Evolutionary conservation across 768 basidiomycete species (phyloP), one percentile per base, ranked within the genome.

Genomic region (Fibroporia radiculosa): DNA sequence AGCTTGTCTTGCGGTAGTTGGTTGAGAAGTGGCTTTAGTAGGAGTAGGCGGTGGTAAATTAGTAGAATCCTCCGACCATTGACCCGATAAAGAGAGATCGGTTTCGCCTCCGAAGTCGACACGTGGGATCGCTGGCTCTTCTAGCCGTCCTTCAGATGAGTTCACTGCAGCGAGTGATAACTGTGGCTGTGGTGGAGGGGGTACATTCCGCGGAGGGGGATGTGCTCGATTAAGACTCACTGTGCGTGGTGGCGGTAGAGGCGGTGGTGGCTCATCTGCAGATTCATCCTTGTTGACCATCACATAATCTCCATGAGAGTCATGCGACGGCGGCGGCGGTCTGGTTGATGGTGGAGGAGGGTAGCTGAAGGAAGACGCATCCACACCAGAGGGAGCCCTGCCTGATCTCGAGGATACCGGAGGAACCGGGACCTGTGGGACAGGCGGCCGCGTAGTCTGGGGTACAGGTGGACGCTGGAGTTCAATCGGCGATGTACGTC

Each of bases 1-100:
- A 41, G 19, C 20, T 43, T 51, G 24, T 42, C 51, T 39, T 35
- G 18, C 14, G 24, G n/a, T 4, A 42, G 45, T 34, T 24, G 45
- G 19, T 13, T 18, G n/a, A 44, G 44, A 23, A 33, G 45, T 24
- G 16, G 35, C 22, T 24, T 47, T 23, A 26, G 45, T 33, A 29
- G 66, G 58, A 6, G 58, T 43, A 13, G 61, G 47, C 7, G 63
- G 58, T 6, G 60, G 62, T 38, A 69, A 66, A 11, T 62, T 52
- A 1, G 69, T 66, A 16, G 71, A 69, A 33, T 74, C 77, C 48
- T 84, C 81, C 1, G 79, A 76, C 80, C 81, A 84, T 25, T 57
- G 54, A 25, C 48, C 56, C 4, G 80, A 75, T 43, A 74, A 60
- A 2, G 80, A 78, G 41, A 84, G 38, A 46, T 73, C 74, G 13